These are phyloP conservation scores for Sergeia podlipaevii DNA, from an alignment of 208 protist species.

Conservation along the genomic window DNA sequence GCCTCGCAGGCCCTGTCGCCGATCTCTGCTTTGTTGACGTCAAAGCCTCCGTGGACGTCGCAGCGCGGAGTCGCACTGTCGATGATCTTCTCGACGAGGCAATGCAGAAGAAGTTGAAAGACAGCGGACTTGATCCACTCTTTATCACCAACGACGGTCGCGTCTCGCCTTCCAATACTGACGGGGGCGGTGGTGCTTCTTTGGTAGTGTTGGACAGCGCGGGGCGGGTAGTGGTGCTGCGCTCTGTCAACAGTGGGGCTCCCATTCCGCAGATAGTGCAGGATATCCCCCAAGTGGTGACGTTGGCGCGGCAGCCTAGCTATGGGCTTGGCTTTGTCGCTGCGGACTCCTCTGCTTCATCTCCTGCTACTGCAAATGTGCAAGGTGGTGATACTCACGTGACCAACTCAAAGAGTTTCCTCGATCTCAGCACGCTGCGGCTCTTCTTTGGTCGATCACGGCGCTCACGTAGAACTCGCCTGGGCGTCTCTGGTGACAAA, in stretches of 20 bases:
- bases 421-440: constrained; percentile 42
- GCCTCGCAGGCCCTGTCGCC: constrained; percentile 61
- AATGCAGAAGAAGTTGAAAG: not conserved
- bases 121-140: not conserved
- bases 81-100: constrained; percentile 27
- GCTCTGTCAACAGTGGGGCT: constrained; percentile 30
- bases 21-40: constrained; percentile 63
- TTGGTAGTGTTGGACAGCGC: constrained; percentile 69
- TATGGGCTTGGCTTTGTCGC: constrained; percentile 15
- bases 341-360: not conserved
- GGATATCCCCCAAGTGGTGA: constrained; percentile 58
- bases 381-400: not conserved
- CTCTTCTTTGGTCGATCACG: constrained; percentile 36
- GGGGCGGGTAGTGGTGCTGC: constrained; percentile 56
- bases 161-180: too few relatives aligned
- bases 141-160: not conserved
- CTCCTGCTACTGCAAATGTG: not conserved
- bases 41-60: constrained; percentile 1
- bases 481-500: not conserved
- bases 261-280: constrained; percentile 38
- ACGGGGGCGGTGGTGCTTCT: constrained; percentile 3
- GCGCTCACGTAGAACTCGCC: not conserved
- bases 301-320: constrained; percentile 20
- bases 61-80: constrained; percentile 22
- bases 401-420: constrained; percentile 40